Base-by-base conservation (phyloP, 192 early-diverging fungal genomes). In the Funneliformis geosporum region DNA sequence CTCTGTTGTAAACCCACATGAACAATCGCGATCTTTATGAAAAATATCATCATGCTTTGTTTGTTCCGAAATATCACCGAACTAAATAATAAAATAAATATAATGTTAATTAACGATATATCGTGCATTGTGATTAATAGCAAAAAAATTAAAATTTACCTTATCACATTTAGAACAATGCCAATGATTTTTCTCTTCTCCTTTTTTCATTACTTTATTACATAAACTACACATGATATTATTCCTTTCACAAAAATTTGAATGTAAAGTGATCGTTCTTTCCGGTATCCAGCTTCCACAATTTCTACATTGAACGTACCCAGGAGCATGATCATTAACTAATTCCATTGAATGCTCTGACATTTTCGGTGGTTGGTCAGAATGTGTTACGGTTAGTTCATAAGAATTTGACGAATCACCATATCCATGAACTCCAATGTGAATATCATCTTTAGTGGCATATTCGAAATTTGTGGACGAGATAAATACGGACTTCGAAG, bases 191-290 rank as follows among this genome's bases (percentile, higher is more conserved):
- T 77, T 66, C n/a, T 87, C 76, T 40, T 95, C 92, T 1, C 86
- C 83, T 28, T 90, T 92, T 75, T 90, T 89, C 82, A 97, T 91
- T 8, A 94, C 87, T 25, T 85, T 83, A 1, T 82, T 73, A 84
- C 96, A 97, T 16, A 66, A 73, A 2, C 81, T 75, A 77, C 96
- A 97, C 38, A 87, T 81, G 8, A 84, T 68, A 82, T 97, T 96
- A 80, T 98, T 94, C 0, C 96, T 88, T 66, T 85, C 66, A 85
- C 96, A 98, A 65, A 95, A 93, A 6, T 89, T 89, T 73, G 84
- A 84, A 76, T 98, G 96, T 70, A 97, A 87, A 8, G 83, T 80
- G 23, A 92, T 78, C 0, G 89, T 91, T 16, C 82, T 78, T 61
- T 84, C 78, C 10, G 92, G 92, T 44, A 96, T 87, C 81, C 82